phyloP scores from a whole-genome alignment of 257 asterid species.

The Voacanga thouarsii region DNA sequence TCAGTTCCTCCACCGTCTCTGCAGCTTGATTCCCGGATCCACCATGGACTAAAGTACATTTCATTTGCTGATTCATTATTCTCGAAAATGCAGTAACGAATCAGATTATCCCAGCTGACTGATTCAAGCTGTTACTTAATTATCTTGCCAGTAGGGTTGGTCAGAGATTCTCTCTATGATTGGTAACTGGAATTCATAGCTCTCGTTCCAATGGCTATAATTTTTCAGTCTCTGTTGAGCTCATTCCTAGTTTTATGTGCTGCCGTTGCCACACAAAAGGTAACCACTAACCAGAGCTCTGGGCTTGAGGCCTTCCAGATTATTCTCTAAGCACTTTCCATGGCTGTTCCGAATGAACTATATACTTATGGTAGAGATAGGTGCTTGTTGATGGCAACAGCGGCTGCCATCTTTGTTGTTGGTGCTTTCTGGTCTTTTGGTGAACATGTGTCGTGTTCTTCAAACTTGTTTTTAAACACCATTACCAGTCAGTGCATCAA shows the following conservation, averaged over 20 bases:
- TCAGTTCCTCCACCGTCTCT: background rate
- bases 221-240: background rate
- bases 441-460: conserved; percentile 32
- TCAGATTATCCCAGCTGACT: background rate
- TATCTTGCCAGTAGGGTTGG: background rate
- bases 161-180: conserved; percentile 6
- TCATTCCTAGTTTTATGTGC: background rate
- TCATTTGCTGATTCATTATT: conserved; percentile 3
- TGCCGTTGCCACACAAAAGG: no score
- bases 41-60: background rate
- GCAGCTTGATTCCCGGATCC: conserved; percentile 12
- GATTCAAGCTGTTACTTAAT: background rate
- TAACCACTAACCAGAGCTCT: no score
- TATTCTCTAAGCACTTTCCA: conserved; percentile 22
- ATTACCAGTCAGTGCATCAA: background rate
- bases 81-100: conserved; percentile 6
- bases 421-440: conserved; percentile 35
- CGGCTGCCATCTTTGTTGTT: conserved; percentile 24
- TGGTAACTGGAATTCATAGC: background rate
- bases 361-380: conserved; percentile 17
- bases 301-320: no score
- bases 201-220: background rate
- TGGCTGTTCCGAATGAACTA: conserved; percentile 25
- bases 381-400: conserved; percentile 22
- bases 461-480: conserved; percentile 20